Percentiles rank a stretch among this genome's conserved stretches.
Conservation (phyloP, 306 rosid species). For the Lathyrus oleraceus region DNA sequence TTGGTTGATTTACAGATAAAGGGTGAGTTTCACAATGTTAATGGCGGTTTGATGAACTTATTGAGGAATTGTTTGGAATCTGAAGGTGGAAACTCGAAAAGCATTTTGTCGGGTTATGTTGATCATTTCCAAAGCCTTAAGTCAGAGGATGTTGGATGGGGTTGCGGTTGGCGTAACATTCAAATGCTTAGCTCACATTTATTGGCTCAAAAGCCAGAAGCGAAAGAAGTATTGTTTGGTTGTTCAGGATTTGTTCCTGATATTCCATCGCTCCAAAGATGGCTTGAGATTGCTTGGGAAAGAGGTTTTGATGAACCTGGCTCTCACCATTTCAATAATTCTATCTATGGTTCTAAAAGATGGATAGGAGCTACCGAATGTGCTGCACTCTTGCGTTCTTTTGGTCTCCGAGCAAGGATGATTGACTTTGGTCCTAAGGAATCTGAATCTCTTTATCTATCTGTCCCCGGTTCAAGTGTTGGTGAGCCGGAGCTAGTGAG, state of each 20-base stretch:
- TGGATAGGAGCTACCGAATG: conserved; percentile 90
- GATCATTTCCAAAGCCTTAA: conserved; percentile 72
- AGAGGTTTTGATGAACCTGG: conserved; percentile 79
- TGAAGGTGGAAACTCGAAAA: conserved; percentile 53
- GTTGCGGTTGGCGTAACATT: conserved; percentile 89
- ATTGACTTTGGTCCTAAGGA: conserved; percentile 87
- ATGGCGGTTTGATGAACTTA: conserved; percentile 64
- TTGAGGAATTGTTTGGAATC: conserved; percentile 69
- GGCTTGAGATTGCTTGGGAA: conserved; percentile 98
- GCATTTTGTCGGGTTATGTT: conserved; percentile 62
- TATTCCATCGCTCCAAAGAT: conserved; percentile 81
- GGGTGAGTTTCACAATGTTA: conserved; percentile 54
- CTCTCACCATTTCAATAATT: conserved; percentile 58
- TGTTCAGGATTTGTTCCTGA: conserved; percentile 80
- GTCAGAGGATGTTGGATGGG: conserved; percentile 81
- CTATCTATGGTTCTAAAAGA: conserved; percentile 58
- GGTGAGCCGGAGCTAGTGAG: conserved; percentile 36
- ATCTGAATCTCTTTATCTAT: conserved; percentile 58
- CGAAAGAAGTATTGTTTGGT: conserved; percentile 64
- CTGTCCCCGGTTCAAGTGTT: conserved; percentile 67
- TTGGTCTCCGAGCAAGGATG: conserved; percentile 69
- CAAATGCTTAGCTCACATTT: conserved; percentile 87
- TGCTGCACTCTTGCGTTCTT: conserved; percentile 79
- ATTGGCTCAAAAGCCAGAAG: conserved; percentile 57
- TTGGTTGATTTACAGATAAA: conserved; percentile 61